These are phyloP conservation scores for Myrica gale DNA, from an alignment of 306 rosid species.

Conservation along the genomic window DNA sequence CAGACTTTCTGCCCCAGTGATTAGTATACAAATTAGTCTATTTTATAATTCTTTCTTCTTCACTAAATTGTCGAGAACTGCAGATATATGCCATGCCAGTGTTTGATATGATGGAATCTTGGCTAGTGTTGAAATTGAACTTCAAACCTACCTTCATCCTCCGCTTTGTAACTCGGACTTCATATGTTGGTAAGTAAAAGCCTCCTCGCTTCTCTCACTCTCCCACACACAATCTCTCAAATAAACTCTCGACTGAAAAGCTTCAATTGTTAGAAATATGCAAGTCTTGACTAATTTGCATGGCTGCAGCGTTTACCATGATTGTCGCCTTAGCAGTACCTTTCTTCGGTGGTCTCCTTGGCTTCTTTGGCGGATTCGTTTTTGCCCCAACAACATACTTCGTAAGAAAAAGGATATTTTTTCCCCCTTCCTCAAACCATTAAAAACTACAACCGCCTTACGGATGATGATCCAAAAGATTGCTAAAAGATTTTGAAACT, in stretches of 20 bases:
- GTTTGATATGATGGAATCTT: slow-evolving; percentile 76
- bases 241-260: not conserved
- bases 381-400: slow-evolving; percentile 85
- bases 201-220: not conserved
- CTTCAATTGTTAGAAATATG: not conserved
- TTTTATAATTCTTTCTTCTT: not conserved
- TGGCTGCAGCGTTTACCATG: slow-evolving; percentile 57
- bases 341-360: slow-evolving; percentile 81
- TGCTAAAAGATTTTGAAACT: not conserved
- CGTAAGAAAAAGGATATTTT: slow-evolving; percentile 38
- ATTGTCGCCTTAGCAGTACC: slow-evolving; percentile 58
- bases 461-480: not conserved
- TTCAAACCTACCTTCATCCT: slow-evolving; percentile 51
- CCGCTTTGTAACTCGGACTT: slow-evolving; percentile 51
- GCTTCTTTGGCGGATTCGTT: slow-evolving; percentile 87
- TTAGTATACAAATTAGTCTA: too few relatives aligned
- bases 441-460: not conserved
- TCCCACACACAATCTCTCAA: not conserved
- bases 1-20: too few relatives aligned
- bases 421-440: not conserved
- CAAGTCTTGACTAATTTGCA: not conserved
- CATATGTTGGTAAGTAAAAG: slow-evolving; percentile 56
- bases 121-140: slow-evolving; percentile 46
- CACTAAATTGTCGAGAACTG: not conserved
- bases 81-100: slow-evolving; percentile 79